These are phyloP conservation scores for Alloteropsis semialata DNA, from an alignment of 176 grass and related monocot species.

Conservation along the genomic window DNA sequence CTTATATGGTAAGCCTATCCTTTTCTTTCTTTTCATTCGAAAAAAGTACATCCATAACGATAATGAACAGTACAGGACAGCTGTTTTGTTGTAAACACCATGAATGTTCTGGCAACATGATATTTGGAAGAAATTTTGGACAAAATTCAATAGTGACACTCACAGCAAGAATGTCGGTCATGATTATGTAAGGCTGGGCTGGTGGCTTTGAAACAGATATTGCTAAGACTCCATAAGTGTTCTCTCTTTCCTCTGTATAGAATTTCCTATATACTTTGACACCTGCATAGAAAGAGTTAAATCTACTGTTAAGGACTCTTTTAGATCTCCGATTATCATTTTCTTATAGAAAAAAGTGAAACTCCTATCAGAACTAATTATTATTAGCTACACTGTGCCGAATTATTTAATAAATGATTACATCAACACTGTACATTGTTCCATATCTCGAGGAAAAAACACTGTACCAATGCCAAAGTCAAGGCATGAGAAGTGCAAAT, in stretches of 20 bases:
- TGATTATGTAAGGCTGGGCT: slow-evolving; percentile 61
- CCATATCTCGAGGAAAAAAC: not conserved
- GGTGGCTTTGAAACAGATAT: slow-evolving; percentile 65
- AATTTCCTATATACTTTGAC: slow-evolving; percentile 82
- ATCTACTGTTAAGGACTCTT: not conserved
- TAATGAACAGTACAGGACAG: not conserved
- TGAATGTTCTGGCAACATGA: not conserved
- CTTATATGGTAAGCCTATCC: not conserved
- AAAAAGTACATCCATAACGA: not conserved
- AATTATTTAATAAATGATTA: not conserved
- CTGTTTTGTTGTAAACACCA: not conserved
- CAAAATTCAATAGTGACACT: slow-evolving; percentile 20
- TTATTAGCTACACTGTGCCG: not conserved
- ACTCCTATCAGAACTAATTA: not conserved
- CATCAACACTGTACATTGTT: not conserved
- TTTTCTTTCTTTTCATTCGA: not conserved
- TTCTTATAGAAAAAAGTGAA: not conserved
- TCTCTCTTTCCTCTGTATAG: slow-evolving; percentile 74
- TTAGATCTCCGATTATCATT: not conserved
- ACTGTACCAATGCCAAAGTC: not conserved
- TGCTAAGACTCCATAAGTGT: slow-evolving; percentile 64
- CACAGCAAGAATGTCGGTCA: slow-evolving; percentile 71
- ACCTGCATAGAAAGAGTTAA: slow-evolving; percentile 48
- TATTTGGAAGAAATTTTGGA: slow-evolving; percentile 1
- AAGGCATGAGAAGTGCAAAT: slow-evolving; percentile 7